Evolutionary conservation across 495 filamentous ascomycete species (phyloP), one percentile per base, ranked within the genome.

Genomic region (Sporormia fimetaria): DNA sequence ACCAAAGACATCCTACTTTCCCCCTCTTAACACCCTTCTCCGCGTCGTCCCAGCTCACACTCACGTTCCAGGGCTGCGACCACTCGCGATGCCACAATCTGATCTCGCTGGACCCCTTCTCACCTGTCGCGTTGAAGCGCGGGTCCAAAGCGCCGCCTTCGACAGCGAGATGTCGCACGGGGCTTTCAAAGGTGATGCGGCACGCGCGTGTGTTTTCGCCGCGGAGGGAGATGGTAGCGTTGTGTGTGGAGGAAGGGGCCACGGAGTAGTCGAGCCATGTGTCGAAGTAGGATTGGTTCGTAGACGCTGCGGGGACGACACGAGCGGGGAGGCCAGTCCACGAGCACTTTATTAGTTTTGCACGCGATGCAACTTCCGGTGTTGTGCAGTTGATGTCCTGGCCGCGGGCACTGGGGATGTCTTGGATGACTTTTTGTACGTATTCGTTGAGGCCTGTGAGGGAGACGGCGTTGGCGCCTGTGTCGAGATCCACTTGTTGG

Each of bases 1-100:
- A 83, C 90, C 90, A 98, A 11, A 83, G 59, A 65, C 88, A 96
- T 7, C 81, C 69, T 3, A 87, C 75, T 31, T 65, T 67, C 0
- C 87, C 87, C n/a, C n/a, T n/a, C n/a, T n/a, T n/a, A 44, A 74
- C 71, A 33, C 88, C 57, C 6, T 67, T 67, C 21, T 57, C 60
- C n/a, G 45, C 49, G 4, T 61, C 61, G 16, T 54, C 34, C 78
- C 87, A 90, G 23, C 72, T 63, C 0, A 94, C 71, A 51, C 81
- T 74, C 6, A 95, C 80, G 10, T 67, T 68, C 83, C 87, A 94
- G 22, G 64, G 64, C 15, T 69, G 70, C 18, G 74, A 72, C 81
- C 83, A 93, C 12, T 74, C 69, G 37, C 82, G 68, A 60, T 81
- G 76, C 78, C 76, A 88, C 5, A 90, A 70, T 21, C 73, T 61